These are phyloP conservation scores for Aureobasidium mangrovei DNA, from an alignment of 2,329 filamentous ascomycete genomes.

Conservation along the genomic window DNA sequence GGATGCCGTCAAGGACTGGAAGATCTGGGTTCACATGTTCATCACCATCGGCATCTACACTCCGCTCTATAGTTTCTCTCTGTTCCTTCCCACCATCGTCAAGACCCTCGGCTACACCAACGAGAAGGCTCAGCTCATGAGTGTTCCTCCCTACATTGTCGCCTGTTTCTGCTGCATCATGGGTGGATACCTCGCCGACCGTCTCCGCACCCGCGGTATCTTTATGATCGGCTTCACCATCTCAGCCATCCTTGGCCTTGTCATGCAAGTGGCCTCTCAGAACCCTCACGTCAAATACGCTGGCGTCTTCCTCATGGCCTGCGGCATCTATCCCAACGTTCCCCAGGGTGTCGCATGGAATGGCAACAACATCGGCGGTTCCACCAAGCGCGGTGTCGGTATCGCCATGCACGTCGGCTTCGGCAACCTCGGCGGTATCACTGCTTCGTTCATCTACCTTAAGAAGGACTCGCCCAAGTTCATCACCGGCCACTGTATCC, in stretches of 20 bases:
- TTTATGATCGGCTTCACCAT: constrained; percentile 19
- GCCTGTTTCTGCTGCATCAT: constrained; percentile 26
- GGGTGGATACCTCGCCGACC: constrained; percentile 25
- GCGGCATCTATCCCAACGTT: constrained; percentile 53
- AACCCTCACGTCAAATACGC: constrained; percentile 30
- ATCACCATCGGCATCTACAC: constrained; percentile 28
- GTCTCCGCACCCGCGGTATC: constrained; percentile 35
- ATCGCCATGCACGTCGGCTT: constrained; percentile 50
- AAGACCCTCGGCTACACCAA: constrained; percentile 54
- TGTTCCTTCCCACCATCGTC: constrained; percentile 42
- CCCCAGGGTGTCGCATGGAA: constrained; percentile 51
- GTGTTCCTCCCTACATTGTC: constrained; percentile 25
- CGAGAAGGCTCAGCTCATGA: constrained; percentile 34
- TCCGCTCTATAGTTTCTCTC: constrained; percentile 24
- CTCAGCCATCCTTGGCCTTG: constrained; percentile 23
- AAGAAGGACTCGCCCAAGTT: constrained; percentile 30
- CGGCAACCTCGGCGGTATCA: constrained; percentile 40
- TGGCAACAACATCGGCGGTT: constrained; percentile 50
- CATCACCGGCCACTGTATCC: constrained; percentile 30
- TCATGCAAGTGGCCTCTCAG: constrained; percentile 29
- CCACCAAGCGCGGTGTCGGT: constrained; percentile 46
- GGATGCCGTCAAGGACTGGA: constrained; percentile 33
- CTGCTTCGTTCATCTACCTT: constrained; percentile 52
- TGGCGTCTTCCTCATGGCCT: constrained; percentile 29
- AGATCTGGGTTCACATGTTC: constrained; percentile 35